A percentile compares a stretch with the other conserved stretches of the same genome.
phyloP scores from a whole-genome alignment of 1,139 yeast genomes.

The Kluyveromyces sp. region DNA sequence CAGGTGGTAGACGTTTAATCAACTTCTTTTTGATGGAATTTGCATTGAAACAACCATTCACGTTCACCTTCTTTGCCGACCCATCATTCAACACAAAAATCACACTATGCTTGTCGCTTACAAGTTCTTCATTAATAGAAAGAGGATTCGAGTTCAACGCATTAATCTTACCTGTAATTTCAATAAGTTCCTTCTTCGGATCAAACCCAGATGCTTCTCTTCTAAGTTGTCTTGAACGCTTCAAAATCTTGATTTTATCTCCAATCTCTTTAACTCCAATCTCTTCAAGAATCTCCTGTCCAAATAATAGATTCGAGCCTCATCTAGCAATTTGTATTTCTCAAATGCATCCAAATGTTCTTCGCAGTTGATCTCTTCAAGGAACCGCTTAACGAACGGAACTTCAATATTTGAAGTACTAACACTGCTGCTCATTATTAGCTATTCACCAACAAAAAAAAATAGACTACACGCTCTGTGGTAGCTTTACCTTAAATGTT shows the following conservation, averaged over 20 bases:
- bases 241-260: slow-evolving; percentile 57
- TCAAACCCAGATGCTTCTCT: slow-evolving; percentile 8
- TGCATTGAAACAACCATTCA: slow-evolving; percentile 76
- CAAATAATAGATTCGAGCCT: slow-evolving; percentile 33
- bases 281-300: slow-evolving; percentile 66
- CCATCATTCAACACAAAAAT: slow-evolving; percentile 75
- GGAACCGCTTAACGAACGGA: slow-evolving; percentile 16
- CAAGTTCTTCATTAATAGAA: slow-evolving; percentile 24
- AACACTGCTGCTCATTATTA: neutral
- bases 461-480: too few species aligned
- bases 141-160: slow-evolving; percentile 14
- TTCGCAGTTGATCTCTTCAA: slow-evolving; percentile 17
- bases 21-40: slow-evolving; percentile 69
- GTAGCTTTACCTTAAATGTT: too few species aligned
- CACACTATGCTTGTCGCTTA: slow-evolving; percentile 39
- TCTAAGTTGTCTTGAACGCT: slow-evolving; percentile 27
- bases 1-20: slow-evolving; percentile 47
- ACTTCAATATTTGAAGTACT: neutral
- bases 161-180: slow-evolving; percentile 24
- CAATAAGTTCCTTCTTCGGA: slow-evolving; percentile 30
- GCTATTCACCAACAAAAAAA: too few species aligned
- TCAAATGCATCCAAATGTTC: slow-evolving; percentile 33
- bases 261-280: slow-evolving; percentile 75
- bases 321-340: slow-evolving; percentile 47
- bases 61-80: slow-evolving; percentile 60